Evolutionary conservation across 768 basidiomycete genomes (phyloP), one percentile per base, ranked within the genome.

Genomic region (Mycena vitilis): DNA sequence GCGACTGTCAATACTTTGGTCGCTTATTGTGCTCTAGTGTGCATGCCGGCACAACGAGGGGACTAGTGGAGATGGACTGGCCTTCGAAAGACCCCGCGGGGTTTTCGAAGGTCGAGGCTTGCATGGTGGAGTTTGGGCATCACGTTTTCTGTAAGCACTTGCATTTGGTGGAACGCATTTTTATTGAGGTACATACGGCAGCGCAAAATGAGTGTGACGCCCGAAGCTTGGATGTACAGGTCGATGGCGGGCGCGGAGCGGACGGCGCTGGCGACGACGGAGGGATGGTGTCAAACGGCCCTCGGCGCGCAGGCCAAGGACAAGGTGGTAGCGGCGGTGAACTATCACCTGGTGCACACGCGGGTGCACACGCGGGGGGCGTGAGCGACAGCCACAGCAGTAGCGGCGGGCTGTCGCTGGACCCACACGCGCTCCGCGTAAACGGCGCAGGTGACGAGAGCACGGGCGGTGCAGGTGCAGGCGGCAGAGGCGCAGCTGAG

Each of bases 91-190:
- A 61, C 20, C 48, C 60, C 5, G 4, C 37, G 12, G 37, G 49
- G 4, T 61, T 61, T 25, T n/a, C 25, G 15, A 3, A 7, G 23
- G 60, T 61, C 15, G 47, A 61, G 18, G 22, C 37, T n/a, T 25
- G 37, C 9, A 61, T 61, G 60, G 60, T 61, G 37, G 60, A 61
- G 4, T 61, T 61, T 25, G 60, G 30, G 20, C 60, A 52, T 18
- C n/a, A 52, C 8, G 60, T 52, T 15, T 61, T 51, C 44, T 23
- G 60, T 61, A 61, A 38, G 48, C 1, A 11, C 4, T 4, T n/a
- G 4, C 30, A 34, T 36, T 1, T 23, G n/a, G n/a, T 11, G 20
- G 22, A 10, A 2, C 9, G 42, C 7, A 37, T 12, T 60, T 16
- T 49, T 48, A 51, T 48, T 49, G 56, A 8, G 42, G 30, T 9